Base-by-base conservation (phyloP, 73 alveolate genomes). In the Uronychia setigera region DNA sequence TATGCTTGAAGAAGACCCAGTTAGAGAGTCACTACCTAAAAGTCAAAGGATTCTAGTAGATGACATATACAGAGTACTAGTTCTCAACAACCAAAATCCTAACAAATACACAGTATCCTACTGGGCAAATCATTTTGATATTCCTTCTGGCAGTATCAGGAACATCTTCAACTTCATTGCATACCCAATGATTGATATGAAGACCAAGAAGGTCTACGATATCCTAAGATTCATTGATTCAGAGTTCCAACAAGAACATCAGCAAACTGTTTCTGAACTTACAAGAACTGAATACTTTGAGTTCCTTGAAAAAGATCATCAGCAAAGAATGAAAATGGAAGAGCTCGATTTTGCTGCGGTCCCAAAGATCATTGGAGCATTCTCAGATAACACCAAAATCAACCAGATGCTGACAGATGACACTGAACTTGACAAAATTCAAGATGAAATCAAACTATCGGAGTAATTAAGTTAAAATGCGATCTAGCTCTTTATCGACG, bases 101-200 rank as follows among this genome's bases (percentile, higher is more conserved):
- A 93, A 94, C 84, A 82, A 46, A 92, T 94, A 94, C 83, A 92
- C 86, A 79, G 82, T 94, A 30, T 80, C 59, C 30, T 94, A 84
- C 82, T 94, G 97, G 97, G 84, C 98, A 26, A 91, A 89, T 27
- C 93, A 92, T 77, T 94, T 94, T 78, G 82, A 89, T 9, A 85
- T 94, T 33, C 88, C 87, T 5, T 97, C 98, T 26, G 91, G 92
- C 28, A 89, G 87, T n/a, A 67, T 94, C 25, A 89, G 98, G 84
- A 94, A 94, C 83, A 90, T 94, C 19, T 94, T 92, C 76, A 94
- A 94, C 58, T 94, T 88, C 83, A 33, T 94, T n/a, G 94, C 96
- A 25, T 94, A 82, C 86, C 96, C 98, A 31, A 79, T 94, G 31
- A 59, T 90, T 26, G 98, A 94, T 83, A 77, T 29, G 79, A 79